These are phyloP conservation scores for Cordyceps pruinosa DNA, from an alignment of 2,329 filamentous ascomycete genomes.

Conservation along the genomic window DNA sequence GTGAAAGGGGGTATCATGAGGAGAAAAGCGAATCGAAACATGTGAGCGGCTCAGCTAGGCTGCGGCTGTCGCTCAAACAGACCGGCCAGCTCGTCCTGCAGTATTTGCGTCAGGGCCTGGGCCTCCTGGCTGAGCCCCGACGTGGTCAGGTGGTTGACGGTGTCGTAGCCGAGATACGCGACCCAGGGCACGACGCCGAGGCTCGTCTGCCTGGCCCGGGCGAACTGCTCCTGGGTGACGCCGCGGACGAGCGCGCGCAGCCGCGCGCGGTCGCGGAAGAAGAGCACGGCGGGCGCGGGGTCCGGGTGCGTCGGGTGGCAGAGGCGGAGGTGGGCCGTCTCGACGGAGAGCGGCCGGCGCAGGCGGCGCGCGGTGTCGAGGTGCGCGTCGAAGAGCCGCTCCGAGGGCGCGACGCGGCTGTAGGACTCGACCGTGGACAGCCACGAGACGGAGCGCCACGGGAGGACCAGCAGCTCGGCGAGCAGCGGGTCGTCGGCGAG, in stretches of 20 bases:
- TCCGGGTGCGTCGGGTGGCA: conserved; percentile 47
- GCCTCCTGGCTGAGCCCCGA: conserved; percentile 36
- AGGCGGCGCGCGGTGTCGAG: conserved; percentile 39
- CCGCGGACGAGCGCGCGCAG: conserved; percentile 22
- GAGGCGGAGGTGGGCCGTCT: conserved; percentile 47
- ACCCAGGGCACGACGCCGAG: conserved; percentile 30
- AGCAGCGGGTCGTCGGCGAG: conserved; percentile 31
- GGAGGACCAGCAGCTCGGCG: conserved; percentile 29
- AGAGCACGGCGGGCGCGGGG: conserved; percentile 38
- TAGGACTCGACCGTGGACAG: conserved; percentile 45
- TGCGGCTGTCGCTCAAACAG: conserved; percentile 21
- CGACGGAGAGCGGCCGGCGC: conserved; percentile 31
- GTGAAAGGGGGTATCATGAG: conserved; percentile 6
- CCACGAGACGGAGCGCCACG: conserved; percentile 46
- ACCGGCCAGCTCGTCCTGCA: conserved; percentile 30
- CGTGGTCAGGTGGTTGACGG: conserved; percentile 37
- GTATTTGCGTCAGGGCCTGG: conserved; percentile 30
- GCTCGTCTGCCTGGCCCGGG: conserved; percentile 22
- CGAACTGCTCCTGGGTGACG: neutral
- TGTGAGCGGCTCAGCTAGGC: conserved; percentile 5
- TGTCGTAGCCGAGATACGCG: conserved; percentile 38
- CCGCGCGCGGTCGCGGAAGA: conserved; percentile 32
- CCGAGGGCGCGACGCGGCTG: conserved; percentile 38
- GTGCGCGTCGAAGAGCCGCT: conserved; percentile 46
- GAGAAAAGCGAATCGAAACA: neutral